Conservation (phyloP, 768 basidiomycete species). For the Termitomyces sp. region DNA sequence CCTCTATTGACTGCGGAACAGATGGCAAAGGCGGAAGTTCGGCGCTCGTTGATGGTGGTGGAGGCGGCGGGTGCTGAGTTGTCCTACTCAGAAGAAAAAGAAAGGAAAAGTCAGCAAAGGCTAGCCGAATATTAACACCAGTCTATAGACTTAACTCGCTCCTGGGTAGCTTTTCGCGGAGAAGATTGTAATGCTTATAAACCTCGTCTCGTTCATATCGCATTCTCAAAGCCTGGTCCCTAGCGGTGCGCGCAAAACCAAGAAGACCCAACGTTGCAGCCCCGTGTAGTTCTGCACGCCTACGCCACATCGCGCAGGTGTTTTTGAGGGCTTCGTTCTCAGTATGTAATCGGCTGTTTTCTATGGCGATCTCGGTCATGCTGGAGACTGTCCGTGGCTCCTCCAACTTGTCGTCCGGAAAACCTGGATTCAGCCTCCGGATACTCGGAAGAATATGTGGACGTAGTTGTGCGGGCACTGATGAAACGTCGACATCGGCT, state of each 20-base stretch:
- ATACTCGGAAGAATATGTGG: conserved; percentile 52
- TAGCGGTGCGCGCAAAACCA: conserved; percentile 34
- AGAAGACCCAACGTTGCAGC: conserved; percentile 40
- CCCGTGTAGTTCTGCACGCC: conserved; percentile 45
- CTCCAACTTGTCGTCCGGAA: conserved; percentile 7
- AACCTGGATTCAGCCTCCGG: conserved; percentile 49
- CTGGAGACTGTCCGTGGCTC: conserved; percentile 12
- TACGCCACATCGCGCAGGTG: conserved; percentile 40
- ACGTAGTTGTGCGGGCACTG: conserved; percentile 55
- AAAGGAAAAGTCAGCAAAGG: not conserved
- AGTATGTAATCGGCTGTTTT: conserved; percentile 35
- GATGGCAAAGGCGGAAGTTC: conserved; percentile 8
- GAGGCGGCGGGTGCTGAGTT: not conserved
- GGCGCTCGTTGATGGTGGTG: not conserved
- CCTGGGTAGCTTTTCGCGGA: conserved; percentile 5
- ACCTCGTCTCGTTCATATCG: conserved; percentile 35
- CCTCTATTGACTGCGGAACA: not conserved
- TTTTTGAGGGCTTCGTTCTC: conserved; percentile 38
- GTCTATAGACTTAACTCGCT: conserved; percentile 8
- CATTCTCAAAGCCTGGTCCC: conserved; percentile 34
- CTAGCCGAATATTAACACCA: not conserved
- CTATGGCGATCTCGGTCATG: conserved; percentile 20
- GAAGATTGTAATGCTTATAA: conserved; percentile 22
- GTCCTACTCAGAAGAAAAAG: not conserved
- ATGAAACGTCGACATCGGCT: conserved; percentile 42